Evolutionary conservation across 768 basidiomycete genomes (phyloP), one percentile per base, ranked within the genome.

Genomic region (Hydnomerulius pinastri): DNA sequence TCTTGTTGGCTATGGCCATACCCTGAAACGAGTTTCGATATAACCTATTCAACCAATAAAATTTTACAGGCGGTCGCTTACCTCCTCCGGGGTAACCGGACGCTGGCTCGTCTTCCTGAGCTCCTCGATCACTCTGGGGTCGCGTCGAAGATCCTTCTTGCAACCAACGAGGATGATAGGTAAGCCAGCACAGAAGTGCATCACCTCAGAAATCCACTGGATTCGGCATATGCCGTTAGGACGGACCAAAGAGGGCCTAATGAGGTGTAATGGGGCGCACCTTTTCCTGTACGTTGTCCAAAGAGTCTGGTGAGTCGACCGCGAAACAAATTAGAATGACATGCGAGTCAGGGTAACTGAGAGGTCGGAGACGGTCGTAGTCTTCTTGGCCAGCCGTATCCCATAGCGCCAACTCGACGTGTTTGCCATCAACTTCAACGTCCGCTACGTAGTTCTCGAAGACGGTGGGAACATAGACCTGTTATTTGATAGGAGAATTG

Each of bases 241-340:
- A 48, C 20, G 42, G 38, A 41, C 32, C 21, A 54, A 41, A 25
- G 30, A 50, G 46, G 49, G 21, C 46, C 23, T 35, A 40, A 50
- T 24, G 3, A 53, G 24, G 45, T 38, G 29, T n/a, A 27, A 48
- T 20, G 37, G 24, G 28, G 77, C 84, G 52, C 35, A 90, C 97
- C 90, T 98, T 98, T 79, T 99, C 97, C 79, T 98, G 94, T 25
- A 99, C 97, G 83, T 99, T 99, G 75, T 97, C 97, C 57, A 99
- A 79, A 42, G 95, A 98, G 71, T 98, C 95, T 28, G 95, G 95
- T 45, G 90, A 93, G 78, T 99, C 97, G 60, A 98, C 86, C 36
- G 97, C 94, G 71, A 97, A 99, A 72, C 96, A 98, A 74, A 99
- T 97, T 60, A 98, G 83, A 76, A 99, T 98, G 72, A 99, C 95